Evolutionary conservation across 225 moss, liverwort and hornwort species (phyloP).

Genomic region (Marchantia polymorpha): DNA sequence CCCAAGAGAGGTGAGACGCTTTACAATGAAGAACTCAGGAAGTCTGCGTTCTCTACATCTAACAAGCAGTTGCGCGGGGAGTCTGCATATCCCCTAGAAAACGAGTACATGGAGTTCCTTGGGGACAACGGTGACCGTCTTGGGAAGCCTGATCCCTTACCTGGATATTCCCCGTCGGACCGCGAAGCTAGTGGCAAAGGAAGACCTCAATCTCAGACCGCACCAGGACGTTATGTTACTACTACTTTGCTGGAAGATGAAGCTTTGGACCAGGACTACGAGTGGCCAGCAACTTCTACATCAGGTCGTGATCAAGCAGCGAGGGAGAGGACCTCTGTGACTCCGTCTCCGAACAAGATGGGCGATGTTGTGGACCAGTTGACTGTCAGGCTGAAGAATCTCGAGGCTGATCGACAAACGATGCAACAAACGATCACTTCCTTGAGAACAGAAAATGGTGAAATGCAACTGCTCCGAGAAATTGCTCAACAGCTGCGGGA

Average conservation of each 20-base stretch:
- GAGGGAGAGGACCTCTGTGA: slow-evolving; percentile 38
- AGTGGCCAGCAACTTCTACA: slow-evolving; percentile 3
- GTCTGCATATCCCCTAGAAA: slow-evolving; percentile 27
- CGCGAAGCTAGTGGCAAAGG: background rate
- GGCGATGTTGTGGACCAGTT: slow-evolving; percentile 46
- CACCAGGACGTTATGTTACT: background rate
- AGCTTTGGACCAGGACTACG: slow-evolving; percentile 21
- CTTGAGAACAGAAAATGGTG: slow-evolving; percentile 64
- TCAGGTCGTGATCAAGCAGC: slow-evolving; percentile 16
- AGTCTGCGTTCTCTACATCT: slow-evolving; percentile 13
- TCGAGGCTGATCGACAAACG: slow-evolving; percentile 70
- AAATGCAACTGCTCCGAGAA: slow-evolving; percentile 73
- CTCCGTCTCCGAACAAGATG: slow-evolving; percentile 4
- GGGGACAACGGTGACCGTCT: slow-evolving; percentile 45
- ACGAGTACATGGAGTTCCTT: slow-evolving; percentile 19
- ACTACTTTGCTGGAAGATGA: slow-evolving; percentile 5
- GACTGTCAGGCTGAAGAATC: slow-evolving; percentile 50
- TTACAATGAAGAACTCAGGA: slow-evolving; percentile 13
- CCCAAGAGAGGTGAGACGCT: background rate
- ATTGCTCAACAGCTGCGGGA: slow-evolving; percentile 60
- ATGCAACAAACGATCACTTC: slow-evolving; percentile 78
- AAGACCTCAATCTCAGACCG: background rate
- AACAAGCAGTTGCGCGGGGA: slow-evolving; percentile 23
- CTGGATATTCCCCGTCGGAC: slow-evolving; percentile 16
- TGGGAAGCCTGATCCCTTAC: slow-evolving; percentile 50